Conservation (phyloP, 2,329 filamentous ascomycete species). For the Colletotrichum viniferum region DNA sequence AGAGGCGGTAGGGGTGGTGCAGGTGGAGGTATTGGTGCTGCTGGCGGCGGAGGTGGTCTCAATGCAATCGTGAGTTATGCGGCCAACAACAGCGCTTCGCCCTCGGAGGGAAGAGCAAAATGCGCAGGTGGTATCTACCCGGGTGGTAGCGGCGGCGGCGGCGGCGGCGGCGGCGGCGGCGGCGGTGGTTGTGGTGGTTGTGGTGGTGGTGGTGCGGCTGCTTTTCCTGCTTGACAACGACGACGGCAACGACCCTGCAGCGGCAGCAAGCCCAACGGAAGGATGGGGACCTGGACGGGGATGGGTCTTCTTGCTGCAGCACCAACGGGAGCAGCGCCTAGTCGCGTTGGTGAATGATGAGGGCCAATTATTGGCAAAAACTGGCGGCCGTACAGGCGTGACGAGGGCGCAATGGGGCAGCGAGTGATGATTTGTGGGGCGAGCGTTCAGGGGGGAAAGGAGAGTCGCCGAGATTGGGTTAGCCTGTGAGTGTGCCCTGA, state of each 20-base stretch:
- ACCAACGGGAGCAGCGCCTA: neutral
- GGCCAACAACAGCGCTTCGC: neutral
- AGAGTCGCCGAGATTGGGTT: slow-evolving; percentile 12
- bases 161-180: no score
- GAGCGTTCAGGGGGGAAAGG: slow-evolving; percentile 8
- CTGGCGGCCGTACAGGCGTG: neutral
- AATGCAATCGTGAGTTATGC: slow-evolving; percentile 14
- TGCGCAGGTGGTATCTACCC: neutral
- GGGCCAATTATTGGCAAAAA: slow-evolving; percentile 9
- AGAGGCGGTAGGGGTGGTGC: neutral
- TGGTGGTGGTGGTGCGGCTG: neutral
- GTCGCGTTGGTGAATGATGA: neutral
- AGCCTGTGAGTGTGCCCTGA: slow-evolving; percentile 6
- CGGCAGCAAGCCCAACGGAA: neutral
- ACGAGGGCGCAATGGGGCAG: neutral
- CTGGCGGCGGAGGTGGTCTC: neutral
- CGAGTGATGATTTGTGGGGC: neutral
- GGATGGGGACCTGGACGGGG: neutral
- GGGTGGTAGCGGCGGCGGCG: neutral
- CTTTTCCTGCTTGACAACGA: neutral
- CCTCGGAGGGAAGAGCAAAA: neutral
- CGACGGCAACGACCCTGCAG: neutral
- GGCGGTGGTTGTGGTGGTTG: no score
- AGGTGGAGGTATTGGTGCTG: neutral
- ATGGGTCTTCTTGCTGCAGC: neutral